Conservation (phyloP, 2,329 filamentous ascomycete species). For the Magnaporthiopsis poae region DNA sequence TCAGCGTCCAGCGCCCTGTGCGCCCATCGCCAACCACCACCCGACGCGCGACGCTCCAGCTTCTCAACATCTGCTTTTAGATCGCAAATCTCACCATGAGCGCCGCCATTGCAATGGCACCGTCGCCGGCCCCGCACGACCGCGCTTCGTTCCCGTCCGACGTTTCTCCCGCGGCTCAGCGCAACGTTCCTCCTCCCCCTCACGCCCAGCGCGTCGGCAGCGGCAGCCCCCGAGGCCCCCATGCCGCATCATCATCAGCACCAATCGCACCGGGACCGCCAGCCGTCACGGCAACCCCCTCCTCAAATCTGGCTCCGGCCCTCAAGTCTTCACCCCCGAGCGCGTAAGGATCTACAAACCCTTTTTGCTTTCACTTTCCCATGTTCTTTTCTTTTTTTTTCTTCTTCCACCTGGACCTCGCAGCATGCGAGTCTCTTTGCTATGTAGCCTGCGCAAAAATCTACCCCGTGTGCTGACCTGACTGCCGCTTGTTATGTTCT, state of each 20-base stretch:
- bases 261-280: not conserved
- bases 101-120: constrained; percentile 58
- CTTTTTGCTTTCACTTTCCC: constrained; percentile 14
- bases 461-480: constrained; percentile 6
- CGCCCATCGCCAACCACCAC: not conserved
- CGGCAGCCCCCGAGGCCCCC: constrained; percentile 39
- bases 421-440: too few relatives aligned
- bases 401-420: constrained; percentile 7
- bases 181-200: constrained; percentile 27
- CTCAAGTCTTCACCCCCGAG: constrained; percentile 48
- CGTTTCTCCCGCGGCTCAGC: constrained; percentile 33
- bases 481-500: constrained; percentile 10
- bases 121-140: constrained; percentile 58
- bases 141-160: constrained; percentile 39
- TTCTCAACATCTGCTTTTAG: not conserved
- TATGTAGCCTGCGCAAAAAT: too few relatives aligned
- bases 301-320: constrained; percentile 22
- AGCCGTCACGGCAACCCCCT: not conserved
- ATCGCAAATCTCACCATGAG: constrained; percentile 42
- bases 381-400: constrained; percentile 12
- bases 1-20: not conserved
- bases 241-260: not conserved
- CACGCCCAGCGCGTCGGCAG: constrained; percentile 38
- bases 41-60: not conserved
- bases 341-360: constrained; percentile 39